Percentiles rank a stretch among this genome's conserved stretches.
These are phyloP conservation scores for Stemphylium lycopersici DNA, from an alignment of 2,329 filamentous ascomycete species.

Conservation along the genomic window DNA sequence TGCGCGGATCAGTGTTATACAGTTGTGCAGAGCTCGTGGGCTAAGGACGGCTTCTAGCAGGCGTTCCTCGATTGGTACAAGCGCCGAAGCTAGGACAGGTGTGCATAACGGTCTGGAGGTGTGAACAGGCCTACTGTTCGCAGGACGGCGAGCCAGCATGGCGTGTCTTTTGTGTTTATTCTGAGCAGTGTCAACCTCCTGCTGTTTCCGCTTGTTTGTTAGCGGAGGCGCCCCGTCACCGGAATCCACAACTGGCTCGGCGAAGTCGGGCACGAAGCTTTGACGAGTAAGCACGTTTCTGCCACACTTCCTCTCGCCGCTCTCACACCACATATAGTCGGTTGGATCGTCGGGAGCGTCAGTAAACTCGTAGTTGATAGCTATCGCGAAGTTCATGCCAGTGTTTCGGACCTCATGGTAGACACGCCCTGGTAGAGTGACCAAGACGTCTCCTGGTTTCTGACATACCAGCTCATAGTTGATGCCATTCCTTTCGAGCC, in stretches of 20 bases:
- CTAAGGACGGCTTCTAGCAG: background rate
- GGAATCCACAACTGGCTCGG: background rate
- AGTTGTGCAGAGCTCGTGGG: background rate
- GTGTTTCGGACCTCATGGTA: slow-evolving; percentile 18
- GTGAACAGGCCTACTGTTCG: background rate
- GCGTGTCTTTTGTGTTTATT: background rate
- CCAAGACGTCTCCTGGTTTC: slow-evolving; percentile 10
- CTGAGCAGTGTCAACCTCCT: background rate
- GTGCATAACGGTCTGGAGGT: background rate
- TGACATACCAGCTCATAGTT: slow-evolving; percentile 8
- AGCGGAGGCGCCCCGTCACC: background rate
- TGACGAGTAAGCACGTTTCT: slow-evolving; percentile 5
- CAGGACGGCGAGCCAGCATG: background rate
- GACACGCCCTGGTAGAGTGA: slow-evolving; percentile 9
- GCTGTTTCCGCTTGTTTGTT: slow-evolving; percentile 1
- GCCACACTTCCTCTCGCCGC: background rate
- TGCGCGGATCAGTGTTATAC: background rate
- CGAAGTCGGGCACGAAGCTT: slow-evolving; percentile 5
- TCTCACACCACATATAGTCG: slow-evolving; percentile 13
- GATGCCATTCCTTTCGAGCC: slow-evolving; percentile 10
- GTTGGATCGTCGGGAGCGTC: slow-evolving; percentile 7
- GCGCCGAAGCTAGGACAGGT: background rate
- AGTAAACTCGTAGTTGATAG: slow-evolving; percentile 17
- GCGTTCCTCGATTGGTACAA: background rate
- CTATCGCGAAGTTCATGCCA: slow-evolving; percentile 10